Base-by-base conservation (phyloP, 2,329 filamentous ascomycete genomes). In the Apiospora arundinis region DNA sequence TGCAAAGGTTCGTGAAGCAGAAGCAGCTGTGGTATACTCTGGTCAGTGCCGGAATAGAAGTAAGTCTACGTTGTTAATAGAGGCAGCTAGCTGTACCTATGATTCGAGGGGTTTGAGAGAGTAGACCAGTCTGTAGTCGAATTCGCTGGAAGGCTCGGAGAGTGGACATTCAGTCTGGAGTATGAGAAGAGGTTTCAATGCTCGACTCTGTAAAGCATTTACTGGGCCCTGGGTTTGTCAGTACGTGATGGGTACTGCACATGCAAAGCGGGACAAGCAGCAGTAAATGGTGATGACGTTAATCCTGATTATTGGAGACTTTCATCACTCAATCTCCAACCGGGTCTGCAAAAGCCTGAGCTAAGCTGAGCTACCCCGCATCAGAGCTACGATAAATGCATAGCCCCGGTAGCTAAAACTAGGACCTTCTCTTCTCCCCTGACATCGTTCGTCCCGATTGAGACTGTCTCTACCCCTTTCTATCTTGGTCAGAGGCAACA, bases 1-100 rank as follows among this genome's bases (percentile, higher is more conserved):
- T 77, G 84, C 83, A 60, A 85, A 80, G 42, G 76, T 71, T 73
- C 78, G 77, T 69, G 66, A 67, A 56, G 66, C 69, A 40, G 60
- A n/a, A 37, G 23, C 32, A 16, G 67, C 46, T 37, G n/a, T 28
- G 18, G 14, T 8, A 14, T n/a, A 9, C 4, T 48, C 5, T 28
- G 18, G 42, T 32, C n/a, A 21, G 21, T 4, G 25, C 42, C 23
- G 18, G n/a, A 40, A 49, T 16, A 21, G 7, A 28, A 45, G 25
- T 23, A 28, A 45, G 25, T 23, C 2, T 11, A 14, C 12, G 37
- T 23, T 16, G 12, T 25, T n/a, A 67, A 68, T 23, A 28, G 32
- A 32, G 32, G n/a, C n/a, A 32, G 32, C 3, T 28, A 25, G 32
- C 74, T 70, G 32, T 72, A 77, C 74, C 69, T 3, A 69, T 56